Evolutionary conservation across 1,284 basidiomycete genomes (phyloP).

Genomic region (Agaricales sp.): DNA sequence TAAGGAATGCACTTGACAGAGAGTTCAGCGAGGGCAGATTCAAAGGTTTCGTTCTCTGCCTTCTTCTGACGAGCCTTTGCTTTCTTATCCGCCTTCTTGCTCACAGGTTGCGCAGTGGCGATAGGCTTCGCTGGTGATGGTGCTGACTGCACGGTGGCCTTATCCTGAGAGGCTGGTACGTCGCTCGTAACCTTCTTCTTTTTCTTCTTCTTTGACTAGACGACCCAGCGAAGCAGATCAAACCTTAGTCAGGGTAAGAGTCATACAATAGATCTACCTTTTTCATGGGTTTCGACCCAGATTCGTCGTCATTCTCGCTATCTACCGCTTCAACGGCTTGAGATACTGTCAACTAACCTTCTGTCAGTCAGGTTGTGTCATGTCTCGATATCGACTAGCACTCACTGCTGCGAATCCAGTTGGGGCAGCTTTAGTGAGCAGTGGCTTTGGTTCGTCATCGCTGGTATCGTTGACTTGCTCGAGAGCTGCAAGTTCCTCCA

Average conservation of each 20-base stretch:
- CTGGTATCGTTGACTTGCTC: slow-evolving; percentile 17
- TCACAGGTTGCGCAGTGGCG: slow-evolving; percentile 13
- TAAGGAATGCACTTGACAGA: slow-evolving; percentile 49
- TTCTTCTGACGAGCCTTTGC: slow-evolving; percentile 51
- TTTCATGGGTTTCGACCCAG: slow-evolving; percentile 21
- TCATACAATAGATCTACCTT: slow-evolving; percentile 24
- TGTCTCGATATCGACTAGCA: slow-evolving; percentile 7
- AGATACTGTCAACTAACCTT: neutral
- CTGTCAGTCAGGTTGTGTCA: neutral
- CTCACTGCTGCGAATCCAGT: slow-evolving; percentile 51
- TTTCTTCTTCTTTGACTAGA: slow-evolving; percentile 41
- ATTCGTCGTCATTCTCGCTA: slow-evolving; percentile 19
- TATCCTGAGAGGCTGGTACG: slow-evolving; percentile 9
- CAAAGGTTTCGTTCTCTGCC: slow-evolving; percentile 69
- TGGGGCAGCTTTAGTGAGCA: slow-evolving; percentile 12
- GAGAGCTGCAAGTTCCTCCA: slow-evolving; percentile 63
- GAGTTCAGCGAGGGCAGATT: slow-evolving; percentile 74
- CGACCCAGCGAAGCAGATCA: neutral
- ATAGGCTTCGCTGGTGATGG: slow-evolving; percentile 13
- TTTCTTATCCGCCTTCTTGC: slow-evolving; percentile 44
- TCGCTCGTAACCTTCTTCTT: slow-evolving; percentile 27
- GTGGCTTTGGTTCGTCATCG: slow-evolving; percentile 17
- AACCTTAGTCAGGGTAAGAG: slow-evolving; percentile 1
- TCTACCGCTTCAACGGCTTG: slow-evolving; percentile 26
- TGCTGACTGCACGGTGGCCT: slow-evolving; percentile 9